Evolutionary conservation across 1,284 basidiomycete species (phyloP).

Genomic region (Fomes fomentarius): DNA sequence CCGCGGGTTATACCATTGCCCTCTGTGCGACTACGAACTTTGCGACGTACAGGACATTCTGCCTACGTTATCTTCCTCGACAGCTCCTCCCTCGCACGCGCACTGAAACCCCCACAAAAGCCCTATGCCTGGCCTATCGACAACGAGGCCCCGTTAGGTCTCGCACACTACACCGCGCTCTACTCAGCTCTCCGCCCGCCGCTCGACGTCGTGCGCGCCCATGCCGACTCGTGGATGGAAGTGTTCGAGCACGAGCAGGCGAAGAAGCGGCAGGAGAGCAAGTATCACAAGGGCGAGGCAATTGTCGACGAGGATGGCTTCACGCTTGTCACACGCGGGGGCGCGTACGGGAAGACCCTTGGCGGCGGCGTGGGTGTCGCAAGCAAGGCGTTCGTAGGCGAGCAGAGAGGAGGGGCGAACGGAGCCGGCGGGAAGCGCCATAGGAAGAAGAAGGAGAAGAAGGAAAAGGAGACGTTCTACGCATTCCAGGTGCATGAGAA

Average conservation of each 20-base stretch:
- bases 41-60: conserved; percentile 64
- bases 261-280: conserved; percentile 64
- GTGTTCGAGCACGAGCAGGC: conserved; percentile 74
- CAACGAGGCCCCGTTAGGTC: conserved; percentile 60
- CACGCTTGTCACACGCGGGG: conserved; percentile 86
- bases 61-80: conserved; percentile 85
- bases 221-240: conserved; percentile 78
- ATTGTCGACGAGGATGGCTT: conserved; percentile 93
- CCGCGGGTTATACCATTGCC: conserved; percentile 64
- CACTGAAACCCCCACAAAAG: conserved; percentile 50
- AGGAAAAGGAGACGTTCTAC: conserved; percentile 82
- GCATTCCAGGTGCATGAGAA: conserved; percentile 88
- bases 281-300: conserved; percentile 79
- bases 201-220: conserved; percentile 67
- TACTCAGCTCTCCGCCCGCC: conserved; percentile 73
- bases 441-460: conserved; percentile 64
- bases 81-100: conserved; percentile 66
- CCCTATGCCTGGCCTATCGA: conserved; percentile 63
- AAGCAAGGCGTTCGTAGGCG: conserved; percentile 61
- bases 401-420: conserved; percentile 18
- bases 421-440: conserved; percentile 26
- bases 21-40: conserved; percentile 50
- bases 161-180: conserved; percentile 68
- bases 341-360: conserved; percentile 84
- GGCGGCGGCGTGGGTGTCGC: conserved; percentile 83